Evolutionary conservation across 257 asterid species (phyloP).

Genomic region (Paulownia fortunei): DNA sequence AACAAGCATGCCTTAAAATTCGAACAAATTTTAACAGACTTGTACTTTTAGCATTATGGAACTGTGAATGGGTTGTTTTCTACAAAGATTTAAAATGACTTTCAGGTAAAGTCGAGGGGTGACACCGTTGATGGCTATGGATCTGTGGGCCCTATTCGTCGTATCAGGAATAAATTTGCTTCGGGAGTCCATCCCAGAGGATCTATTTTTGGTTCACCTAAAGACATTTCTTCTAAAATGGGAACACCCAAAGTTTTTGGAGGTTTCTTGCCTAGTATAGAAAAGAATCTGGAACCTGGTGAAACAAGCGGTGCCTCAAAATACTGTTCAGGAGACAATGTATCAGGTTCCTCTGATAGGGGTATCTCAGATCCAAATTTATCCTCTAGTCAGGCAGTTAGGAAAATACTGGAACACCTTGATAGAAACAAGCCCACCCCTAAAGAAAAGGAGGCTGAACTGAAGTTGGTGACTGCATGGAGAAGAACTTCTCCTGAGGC

Average conservation of each 20-base stretch:
- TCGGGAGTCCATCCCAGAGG: slow-evolving; percentile 74
- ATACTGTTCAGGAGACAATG: slow-evolving; percentile 38
- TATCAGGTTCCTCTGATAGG: slow-evolving; percentile 40
- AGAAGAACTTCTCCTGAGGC: slow-evolving; percentile 52
- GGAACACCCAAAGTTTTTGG: slow-evolving; percentile 46
- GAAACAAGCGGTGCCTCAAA: slow-evolving; percentile 59
- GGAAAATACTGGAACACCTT: slow-evolving; percentile 71
- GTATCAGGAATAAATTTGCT: slow-evolving; percentile 63
- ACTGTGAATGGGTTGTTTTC: slow-evolving; percentile 20
- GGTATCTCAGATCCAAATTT: slow-evolving; percentile 35
- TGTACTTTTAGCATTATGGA: neutral
- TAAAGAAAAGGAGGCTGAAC: slow-evolving; percentile 76
- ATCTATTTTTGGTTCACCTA: slow-evolving; percentile 65
- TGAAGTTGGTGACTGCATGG: slow-evolving; percentile 63
- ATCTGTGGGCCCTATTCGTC: slow-evolving; percentile 86
- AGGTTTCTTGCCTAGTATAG: slow-evolving; percentile 46
- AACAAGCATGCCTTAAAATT: neutral
- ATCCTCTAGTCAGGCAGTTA: slow-evolving; percentile 49
- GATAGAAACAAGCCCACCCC: slow-evolving; percentile 79
- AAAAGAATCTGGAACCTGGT: slow-evolving; percentile 50
- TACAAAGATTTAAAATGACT: slow-evolving; percentile 12
- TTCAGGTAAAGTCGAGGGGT: slow-evolving; percentile 63
- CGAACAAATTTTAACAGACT: neutral
- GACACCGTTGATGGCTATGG: slow-evolving; percentile 62
- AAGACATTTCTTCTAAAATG: slow-evolving; percentile 42